These are phyloP conservation scores for Eimeria necatrix DNA, from an alignment of 169 alveolate genomes.

Conservation along the genomic window DNA sequence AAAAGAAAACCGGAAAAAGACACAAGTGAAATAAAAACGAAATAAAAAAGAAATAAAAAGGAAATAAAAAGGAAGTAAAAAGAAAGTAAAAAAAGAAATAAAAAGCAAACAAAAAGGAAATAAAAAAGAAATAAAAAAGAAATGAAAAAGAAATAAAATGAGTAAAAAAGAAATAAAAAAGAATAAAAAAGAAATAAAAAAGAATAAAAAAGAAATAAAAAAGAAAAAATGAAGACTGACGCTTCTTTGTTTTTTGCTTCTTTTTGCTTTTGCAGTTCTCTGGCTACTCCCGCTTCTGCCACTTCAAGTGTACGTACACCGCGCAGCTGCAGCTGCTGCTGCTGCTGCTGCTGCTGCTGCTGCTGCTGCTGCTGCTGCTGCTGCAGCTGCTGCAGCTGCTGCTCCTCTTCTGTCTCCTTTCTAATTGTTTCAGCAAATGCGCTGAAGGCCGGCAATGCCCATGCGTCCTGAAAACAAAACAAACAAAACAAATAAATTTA, in stretches of 20 bases:
- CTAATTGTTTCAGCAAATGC: conserved; percentile 44
- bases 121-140: neutral
- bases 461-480: conserved; percentile 97
- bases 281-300: neutral
- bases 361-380: neutral
- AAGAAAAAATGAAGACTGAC: neutral
- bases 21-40: neutral
- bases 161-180: neutral
- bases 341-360: neutral
- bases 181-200: neutral
- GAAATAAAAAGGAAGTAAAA: neutral
- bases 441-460: conserved; percentile 92
- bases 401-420: neutral
- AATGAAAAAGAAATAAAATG: neutral
- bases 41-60: neutral
- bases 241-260: neutral
- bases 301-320: neutral
- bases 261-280: neutral
- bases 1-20: neutral
- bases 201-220: neutral
- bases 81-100: neutral
- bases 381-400: neutral
- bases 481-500: conserved; percentile 88
- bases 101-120: neutral
- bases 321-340: neutral